Conservation (phyloP, 169 alveolate genomes). For the Perkinsus olseni region DNA sequence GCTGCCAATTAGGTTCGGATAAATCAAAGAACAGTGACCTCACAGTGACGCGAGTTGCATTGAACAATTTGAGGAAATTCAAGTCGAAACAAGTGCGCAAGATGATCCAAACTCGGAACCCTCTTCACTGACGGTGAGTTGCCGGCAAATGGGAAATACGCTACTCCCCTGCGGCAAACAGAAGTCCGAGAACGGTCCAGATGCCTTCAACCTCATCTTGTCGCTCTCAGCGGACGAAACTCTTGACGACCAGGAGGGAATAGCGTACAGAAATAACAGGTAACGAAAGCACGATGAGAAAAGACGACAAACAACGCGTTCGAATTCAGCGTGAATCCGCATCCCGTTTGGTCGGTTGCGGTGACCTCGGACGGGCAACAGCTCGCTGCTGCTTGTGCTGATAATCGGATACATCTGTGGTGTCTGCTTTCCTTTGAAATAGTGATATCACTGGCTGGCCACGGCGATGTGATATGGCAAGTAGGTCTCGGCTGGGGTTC, state of each 20-base stretch:
- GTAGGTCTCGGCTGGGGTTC: background rate
- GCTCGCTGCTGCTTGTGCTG: background rate
- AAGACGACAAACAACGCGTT: background rate
- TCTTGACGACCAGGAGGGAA: background rate
- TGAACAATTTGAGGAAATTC: background rate
- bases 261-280: background rate
- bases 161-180: background rate
- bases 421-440: background rate
- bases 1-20: background rate
- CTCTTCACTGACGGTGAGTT: background rate
- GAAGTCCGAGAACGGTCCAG: background rate
- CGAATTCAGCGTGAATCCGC: background rate
- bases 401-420: background rate
- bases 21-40: background rate
- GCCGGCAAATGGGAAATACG: background rate
- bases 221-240: background rate
- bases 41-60: background rate
- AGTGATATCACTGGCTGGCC: background rate
- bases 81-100: background rate
- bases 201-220: background rate
- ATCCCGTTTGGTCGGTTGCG: background rate
- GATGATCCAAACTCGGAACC: background rate
- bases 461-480: background rate
- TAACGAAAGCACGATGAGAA: background rate
- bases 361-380: background rate